Evolutionary conservation across 2,329 filamentous ascomycete genomes (phyloP).

Genomic region (Elsinoe arachidis): DNA sequence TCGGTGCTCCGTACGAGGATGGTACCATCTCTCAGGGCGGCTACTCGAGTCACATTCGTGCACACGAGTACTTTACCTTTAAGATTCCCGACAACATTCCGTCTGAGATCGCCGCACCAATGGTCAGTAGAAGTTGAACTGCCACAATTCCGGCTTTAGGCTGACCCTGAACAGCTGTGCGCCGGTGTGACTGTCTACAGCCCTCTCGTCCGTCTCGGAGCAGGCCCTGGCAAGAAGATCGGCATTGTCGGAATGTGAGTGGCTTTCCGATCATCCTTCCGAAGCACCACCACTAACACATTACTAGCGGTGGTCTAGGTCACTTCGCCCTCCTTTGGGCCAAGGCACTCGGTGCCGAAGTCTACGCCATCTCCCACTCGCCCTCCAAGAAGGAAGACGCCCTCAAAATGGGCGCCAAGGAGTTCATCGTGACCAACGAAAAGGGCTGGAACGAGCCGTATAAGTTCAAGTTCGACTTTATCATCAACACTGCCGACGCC

Average conservation of each 20-base stretch:
- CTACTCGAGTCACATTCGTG: conserved; percentile 60
- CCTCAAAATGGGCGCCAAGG: conserved; percentile 50
- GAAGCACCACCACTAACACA: neutral
- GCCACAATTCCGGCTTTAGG: neutral
- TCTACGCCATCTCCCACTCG: conserved; percentile 53
- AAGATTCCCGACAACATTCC: conserved; percentile 67
- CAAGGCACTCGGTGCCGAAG: conserved; percentile 50
- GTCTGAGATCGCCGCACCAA: conserved; percentile 54
- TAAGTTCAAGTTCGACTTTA: conserved; percentile 60
- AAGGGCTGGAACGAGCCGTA: conserved; percentile 50
- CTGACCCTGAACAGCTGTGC: conserved; percentile 55
- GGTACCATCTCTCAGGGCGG: conserved; percentile 59
- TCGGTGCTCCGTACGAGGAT: conserved; percentile 41
- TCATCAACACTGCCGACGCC: conserved; percentile 65
- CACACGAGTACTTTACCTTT: conserved; percentile 67
- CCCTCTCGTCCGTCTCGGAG: conserved; percentile 66
- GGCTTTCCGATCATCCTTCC: neutral
- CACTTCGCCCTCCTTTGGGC: conserved; percentile 44
- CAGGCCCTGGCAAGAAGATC: conserved; percentile 70
- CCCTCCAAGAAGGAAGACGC: conserved; percentile 53
- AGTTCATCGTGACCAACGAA: conserved; percentile 50
- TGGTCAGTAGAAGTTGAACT: conserved; percentile 4
- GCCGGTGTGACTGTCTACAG: conserved; percentile 74
- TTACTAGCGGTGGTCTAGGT: conserved; percentile 38
- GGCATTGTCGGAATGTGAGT: conserved; percentile 59